Base-by-base conservation (phyloP, 1,139 yeast species). In the Taphrina confusa region DNA sequence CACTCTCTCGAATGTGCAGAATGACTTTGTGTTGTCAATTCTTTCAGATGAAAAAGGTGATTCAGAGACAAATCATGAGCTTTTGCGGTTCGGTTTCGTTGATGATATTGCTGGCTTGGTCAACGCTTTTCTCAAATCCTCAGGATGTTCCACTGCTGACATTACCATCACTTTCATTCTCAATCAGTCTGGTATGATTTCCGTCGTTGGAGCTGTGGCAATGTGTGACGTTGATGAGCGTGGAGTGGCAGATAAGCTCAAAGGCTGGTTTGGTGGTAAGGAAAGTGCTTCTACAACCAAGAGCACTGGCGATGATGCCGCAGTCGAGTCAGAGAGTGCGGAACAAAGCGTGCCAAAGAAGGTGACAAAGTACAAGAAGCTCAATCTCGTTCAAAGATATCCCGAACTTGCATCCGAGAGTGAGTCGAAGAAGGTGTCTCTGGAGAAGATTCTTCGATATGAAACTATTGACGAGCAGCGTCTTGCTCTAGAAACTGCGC, bases 391-490 rank as follows among this genome's bases (percentile, higher is more conserved):
- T 37, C 25, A 16, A 25, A 14, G 8, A 25, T 6, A 18, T n/a
- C 9, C 23, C 3, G 42, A 54, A 3, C 47, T 61, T 6, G 14
- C 36, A 6, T 46, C 62, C 8, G 9, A 23, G 14, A 6, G 11
- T 6, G 33, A 42, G 9, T 30, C 22, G 31, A 25, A 11, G 14
- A 16, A 11, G 31, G 46, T 65, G 12, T 68, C 74, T 1, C 61
- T 63, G n/a, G 55, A 67, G 5, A 66, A 72, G 25, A 65, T 72
- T 51, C 63, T 66, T 20, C 61, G 65, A 3, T 61, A 72, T 49
- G 72, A 68, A 46, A 62, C 65, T 33, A 63, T 67, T 11, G 76
- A 74, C 57, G 47, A 62, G 42, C 72, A 69, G 28, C 66, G 76
- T 11, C 62, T 62, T 8, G 66, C 65, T 18, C 68, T 68, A 34